A percentile compares a stretch with the other conserved stretches of the same genome.
Conservation (phyloP, 176 grass and related monocot genomes). For the Puya raimondii region DNA sequence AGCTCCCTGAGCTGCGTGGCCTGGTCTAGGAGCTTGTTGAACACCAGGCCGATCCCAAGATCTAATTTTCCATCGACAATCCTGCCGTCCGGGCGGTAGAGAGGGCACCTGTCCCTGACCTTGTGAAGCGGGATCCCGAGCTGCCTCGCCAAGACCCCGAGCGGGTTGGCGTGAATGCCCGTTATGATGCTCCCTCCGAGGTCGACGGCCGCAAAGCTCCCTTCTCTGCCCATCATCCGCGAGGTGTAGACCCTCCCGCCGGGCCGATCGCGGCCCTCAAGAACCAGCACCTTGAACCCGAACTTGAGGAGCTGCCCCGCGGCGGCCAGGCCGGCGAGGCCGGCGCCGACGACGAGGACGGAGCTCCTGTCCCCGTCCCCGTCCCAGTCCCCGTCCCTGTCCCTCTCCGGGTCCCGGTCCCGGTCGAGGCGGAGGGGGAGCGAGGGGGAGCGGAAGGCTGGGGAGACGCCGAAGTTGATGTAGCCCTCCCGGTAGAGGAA, state of each 20-base stretch:
- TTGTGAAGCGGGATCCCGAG: conserved; percentile 79
- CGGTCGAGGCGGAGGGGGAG: conserved; percentile 9
- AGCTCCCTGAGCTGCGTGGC: conserved; percentile 51
- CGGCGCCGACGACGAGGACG: conserved; percentile 66
- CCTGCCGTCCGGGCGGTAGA: conserved; percentile 55
- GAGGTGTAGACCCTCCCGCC: conserved; percentile 78
- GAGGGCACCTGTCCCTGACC: conserved; percentile 68
- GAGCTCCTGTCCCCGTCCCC: conserved; percentile 18
- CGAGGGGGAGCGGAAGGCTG: conserved; percentile 41
- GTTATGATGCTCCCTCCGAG: conserved; percentile 91
- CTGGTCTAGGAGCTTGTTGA: conserved; percentile 82
- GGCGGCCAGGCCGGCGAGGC: conserved; percentile 64
- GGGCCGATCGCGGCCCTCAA: conserved; percentile 67
- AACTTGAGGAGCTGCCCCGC: conserved; percentile 69
- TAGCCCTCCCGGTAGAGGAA: conserved; percentile 68
- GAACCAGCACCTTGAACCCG: conserved; percentile 62
- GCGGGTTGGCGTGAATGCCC: conserved; percentile 86
- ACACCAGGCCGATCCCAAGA: conserved; percentile 42
- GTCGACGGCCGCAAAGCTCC: conserved; percentile 42
- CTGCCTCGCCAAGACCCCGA: conserved; percentile 83
- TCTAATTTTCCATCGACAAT: conserved; percentile 43
- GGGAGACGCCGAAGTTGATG: conserved; percentile 88
- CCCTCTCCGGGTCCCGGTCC: too few relatives aligned
- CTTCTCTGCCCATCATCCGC: conserved; percentile 20
- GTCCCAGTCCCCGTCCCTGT: neutral